These are phyloP conservation scores for Centrapalus pauciflorus DNA, from an alignment of 129 eudicot genomes.

Conservation along the genomic window DNA sequence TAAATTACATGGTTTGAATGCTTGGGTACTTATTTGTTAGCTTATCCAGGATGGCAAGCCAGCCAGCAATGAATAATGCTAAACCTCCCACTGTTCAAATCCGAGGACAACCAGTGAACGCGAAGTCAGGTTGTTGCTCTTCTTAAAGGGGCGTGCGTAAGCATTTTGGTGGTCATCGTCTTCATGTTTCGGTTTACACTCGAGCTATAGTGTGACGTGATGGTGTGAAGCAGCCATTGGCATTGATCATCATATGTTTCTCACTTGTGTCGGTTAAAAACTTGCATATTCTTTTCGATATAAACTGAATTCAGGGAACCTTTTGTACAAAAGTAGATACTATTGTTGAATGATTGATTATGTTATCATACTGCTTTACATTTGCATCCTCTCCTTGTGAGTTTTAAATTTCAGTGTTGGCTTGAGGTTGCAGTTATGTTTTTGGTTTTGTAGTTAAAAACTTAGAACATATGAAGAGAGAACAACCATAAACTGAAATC, in stretches of 20 bases:
- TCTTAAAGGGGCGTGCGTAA: constrained; percentile 39
- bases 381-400: constrained; percentile 7
- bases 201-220: no score
- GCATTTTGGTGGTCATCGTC: constrained; percentile 9
- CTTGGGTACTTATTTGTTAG: constrained; percentile 7
- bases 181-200: neutral
- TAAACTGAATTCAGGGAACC: constrained; percentile 27
- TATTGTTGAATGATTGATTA: constrained; percentile 37
- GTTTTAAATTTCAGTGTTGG: no score
- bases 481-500: no score
- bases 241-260: constrained; percentile 15
- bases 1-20: no score
- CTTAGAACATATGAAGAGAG: no score
- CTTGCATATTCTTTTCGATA: constrained; percentile 44
- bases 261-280: constrained; percentile 16
- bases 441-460: no score
- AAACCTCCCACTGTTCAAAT: constrained; percentile 82
- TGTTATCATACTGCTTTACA: constrained; percentile 19
- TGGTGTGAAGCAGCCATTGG: constrained; percentile 24
- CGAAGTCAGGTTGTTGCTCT: constrained; percentile 92
- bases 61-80: constrained; percentile 73
- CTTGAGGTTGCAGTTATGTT: no score
- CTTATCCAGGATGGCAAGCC: constrained; percentile 88
- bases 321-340: constrained; percentile 57
- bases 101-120: constrained; percentile 90